Percentiles rank a stretch among this genome's conserved stretches.
These are phyloP conservation scores for Candida sakaeoensis DNA, from an alignment of 805 yeast genomes.

Conservation along the genomic window DNA sequence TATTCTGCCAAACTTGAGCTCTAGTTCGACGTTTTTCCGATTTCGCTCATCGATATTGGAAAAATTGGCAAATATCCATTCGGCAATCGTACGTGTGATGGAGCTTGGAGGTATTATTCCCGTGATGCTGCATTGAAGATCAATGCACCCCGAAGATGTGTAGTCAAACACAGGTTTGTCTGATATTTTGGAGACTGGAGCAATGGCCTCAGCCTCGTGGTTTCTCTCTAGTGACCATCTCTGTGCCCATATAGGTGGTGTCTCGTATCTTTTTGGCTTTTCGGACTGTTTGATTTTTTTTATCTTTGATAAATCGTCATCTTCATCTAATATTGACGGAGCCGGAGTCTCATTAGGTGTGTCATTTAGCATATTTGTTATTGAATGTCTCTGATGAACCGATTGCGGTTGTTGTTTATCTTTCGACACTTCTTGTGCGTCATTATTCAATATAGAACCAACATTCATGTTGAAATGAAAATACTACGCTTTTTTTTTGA, in stretches of 20 bases:
- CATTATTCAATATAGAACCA: conserved; percentile 35
- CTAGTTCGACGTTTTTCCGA: conserved; percentile 60
- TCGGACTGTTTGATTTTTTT: conserved; percentile 18
- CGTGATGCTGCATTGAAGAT: conserved; percentile 54
- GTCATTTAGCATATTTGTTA: conserved; percentile 27
- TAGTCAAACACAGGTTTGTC: conserved; percentile 29
- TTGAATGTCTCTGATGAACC: conserved; percentile 24
- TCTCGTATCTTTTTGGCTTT: conserved; percentile 60
- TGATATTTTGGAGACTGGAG: conserved; percentile 13
- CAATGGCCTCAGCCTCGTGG: background rate
- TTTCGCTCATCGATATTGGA: conserved; percentile 56
- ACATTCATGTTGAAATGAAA: conserved; percentile 33
- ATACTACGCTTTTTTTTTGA: too few relatives aligned
- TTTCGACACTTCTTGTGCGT: conserved; percentile 20
- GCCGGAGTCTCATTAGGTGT: conserved; percentile 8
- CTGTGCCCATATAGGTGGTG: conserved; percentile 82
- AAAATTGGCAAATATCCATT: conserved; percentile 85
- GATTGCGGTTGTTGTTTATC: conserved; percentile 11
- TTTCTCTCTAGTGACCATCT: conserved; percentile 52
- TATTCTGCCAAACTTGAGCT: conserved; percentile 69
- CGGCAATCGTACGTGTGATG: conserved; percentile 73
- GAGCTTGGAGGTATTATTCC: conserved; percentile 79
- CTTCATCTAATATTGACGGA: conserved; percentile 14
- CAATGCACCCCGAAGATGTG: conserved; percentile 29
- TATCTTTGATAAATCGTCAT: conserved; percentile 25